A percentile compares a stretch with the other conserved stretches of the same genome.
Conservation (phyloP, 2,329 filamentous ascomycete genomes). For the Diaporthe sp. region DNA sequence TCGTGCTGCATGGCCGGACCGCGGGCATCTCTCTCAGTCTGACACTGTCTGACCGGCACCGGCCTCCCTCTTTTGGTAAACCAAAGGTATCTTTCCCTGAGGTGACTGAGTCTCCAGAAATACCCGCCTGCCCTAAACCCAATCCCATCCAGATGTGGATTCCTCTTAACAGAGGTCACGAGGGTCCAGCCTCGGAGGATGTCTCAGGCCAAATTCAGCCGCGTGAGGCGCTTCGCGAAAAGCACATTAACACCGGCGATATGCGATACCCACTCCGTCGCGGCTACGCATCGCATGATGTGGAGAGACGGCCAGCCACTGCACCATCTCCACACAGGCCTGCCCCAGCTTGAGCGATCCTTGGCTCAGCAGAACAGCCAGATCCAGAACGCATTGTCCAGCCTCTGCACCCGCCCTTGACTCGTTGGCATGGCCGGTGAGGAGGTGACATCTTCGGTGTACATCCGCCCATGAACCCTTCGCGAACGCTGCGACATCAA, state of each 20-base stretch:
- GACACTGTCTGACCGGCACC: not conserved
- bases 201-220: slow-evolving; percentile 15
- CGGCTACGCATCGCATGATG: slow-evolving; percentile 28
- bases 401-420: slow-evolving; percentile 32
- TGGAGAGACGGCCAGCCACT: slow-evolving; percentile 21
- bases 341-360: not conserved
- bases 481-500: slow-evolving; percentile 17
- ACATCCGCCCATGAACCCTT: slow-evolving; percentile 12
- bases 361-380: slow-evolving; percentile 18
- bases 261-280: slow-evolving; percentile 14
- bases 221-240: slow-evolving; percentile 22
- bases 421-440: slow-evolving; percentile 9
- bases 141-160: not conserved
- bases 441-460: slow-evolving; percentile 23
- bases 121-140: slow-evolving; percentile 6
- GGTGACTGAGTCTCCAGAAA: not conserved
- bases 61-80: not conserved
- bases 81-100: not conserved
- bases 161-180: slow-evolving; percentile 2
- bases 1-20: not conserved
- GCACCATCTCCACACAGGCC: slow-evolving; percentile 13
- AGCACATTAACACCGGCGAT: slow-evolving; percentile 7
- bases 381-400: slow-evolving; percentile 29
- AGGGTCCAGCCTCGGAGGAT: slow-evolving; percentile 8
- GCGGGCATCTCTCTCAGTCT: not conserved